Evolutionary conservation across 208 protist genomes (phyloP).

Genomic region (Borovskyia barvae): DNA sequence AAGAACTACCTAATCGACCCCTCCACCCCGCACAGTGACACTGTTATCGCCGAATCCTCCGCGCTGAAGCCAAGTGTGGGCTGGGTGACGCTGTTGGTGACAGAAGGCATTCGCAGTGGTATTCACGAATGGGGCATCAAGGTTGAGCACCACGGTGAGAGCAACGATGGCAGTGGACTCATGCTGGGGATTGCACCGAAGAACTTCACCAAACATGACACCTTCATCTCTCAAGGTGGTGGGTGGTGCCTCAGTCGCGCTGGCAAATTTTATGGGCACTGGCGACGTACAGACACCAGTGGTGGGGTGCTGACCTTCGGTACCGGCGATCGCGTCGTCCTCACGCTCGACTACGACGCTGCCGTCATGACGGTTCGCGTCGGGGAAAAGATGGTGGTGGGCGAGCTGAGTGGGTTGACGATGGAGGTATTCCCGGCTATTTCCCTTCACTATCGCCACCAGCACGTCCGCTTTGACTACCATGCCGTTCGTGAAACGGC

Average conservation of each 20-base stretch:
- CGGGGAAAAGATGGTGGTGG: constrained; percentile 74
- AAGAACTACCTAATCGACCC: constrained; percentile 89
- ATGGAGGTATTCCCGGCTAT: constrained; percentile 90
- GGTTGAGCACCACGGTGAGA: constrained; percentile 91
- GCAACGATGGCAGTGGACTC: constrained; percentile 88
- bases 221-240: constrained; percentile 91
- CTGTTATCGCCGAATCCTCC: constrained; percentile 83
- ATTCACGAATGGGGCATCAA: constrained; percentile 92
- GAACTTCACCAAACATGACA: constrained; percentile 89
- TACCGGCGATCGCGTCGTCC: constrained; percentile 86
- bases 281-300: constrained; percentile 71
- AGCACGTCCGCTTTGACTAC: constrained; percentile 92
- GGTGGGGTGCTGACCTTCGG: constrained; percentile 66
- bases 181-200: constrained; percentile 93
- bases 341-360: constrained; percentile 87
- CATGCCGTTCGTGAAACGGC: constrained; percentile 66
- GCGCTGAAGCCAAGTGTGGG: constrained; percentile 90
- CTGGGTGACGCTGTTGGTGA: constrained; percentile 91
- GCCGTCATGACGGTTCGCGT: constrained; percentile 86
- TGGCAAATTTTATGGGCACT: constrained; percentile 93
- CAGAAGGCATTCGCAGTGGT: constrained; percentile 82
- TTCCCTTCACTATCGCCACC: constrained; percentile 90
- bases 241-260: constrained; percentile 92
- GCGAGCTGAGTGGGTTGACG: constrained; percentile 84
- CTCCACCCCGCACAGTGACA: constrained; percentile 86